Base-by-base conservation (phyloP, 805 yeast species). In the Pichia insulana region DNA sequence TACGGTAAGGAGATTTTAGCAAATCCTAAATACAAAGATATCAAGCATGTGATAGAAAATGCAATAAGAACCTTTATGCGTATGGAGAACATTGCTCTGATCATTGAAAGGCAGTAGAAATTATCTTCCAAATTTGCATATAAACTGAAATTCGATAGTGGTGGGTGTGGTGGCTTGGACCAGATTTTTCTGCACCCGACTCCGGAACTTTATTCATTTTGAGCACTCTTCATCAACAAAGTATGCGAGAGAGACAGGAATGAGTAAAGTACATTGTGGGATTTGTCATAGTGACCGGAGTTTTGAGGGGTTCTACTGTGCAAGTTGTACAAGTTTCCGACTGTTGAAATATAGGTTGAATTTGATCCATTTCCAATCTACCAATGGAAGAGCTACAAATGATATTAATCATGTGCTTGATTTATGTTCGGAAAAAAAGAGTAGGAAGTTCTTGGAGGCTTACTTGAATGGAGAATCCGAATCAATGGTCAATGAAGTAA, bases 1-100 rank as follows among this genome's bases (percentile, higher is more conserved):
- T 73, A 64, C 8, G 57, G 56, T 17, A 75, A 50, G 0, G 66
- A 64, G 2, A 75, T 52, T 58, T 65, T 64, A 7, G 78, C 72
- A 51, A 75, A 70, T 17, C 81, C 81, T 7, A 75, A 58, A 46
- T 73, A 74, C 1, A 53, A 44, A 0, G 67, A 55, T 27, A 43
- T 26, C 6, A 39, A 2, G 6, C 16, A 16, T 7, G 17, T 30
- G 6, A 36, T 11, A 2, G 18, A 11, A 32, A 43, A 43, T 12
- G 25, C 36, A 26, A n/a, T 9, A 19, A 31, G 12, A 7, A 9
- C 13, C 12, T 18, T 32, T 22, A 12, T 7, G 5, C 31, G 31
- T 6, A 28, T 28, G 5, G 15, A 12, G 10, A 28, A 28, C 31
- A 28, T 28, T 28, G 7, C 31, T 12, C 5, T 12, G 13, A 22